A percentile compares a stretch with the other conserved stretches of the same genome.
phyloP scores from a whole-genome alignment of 2,329 filamentous ascomycete species.

The Raffaelea arxii region DNA sequence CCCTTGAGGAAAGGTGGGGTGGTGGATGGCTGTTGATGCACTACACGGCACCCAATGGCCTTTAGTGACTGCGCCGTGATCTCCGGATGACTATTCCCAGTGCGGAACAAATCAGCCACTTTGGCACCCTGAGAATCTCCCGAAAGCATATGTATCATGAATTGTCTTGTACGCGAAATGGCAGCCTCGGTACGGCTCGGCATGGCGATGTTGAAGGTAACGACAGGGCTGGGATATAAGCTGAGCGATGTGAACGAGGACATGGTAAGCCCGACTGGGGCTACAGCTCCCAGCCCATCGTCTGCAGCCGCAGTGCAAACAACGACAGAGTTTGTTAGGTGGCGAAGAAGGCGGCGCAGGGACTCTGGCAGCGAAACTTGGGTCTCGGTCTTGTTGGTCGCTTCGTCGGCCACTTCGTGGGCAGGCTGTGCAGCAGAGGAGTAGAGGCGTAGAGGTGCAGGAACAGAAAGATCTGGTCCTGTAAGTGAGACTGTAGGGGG shows the following conservation, averaged over 20 bases:
- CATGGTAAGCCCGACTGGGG: constrained; percentile 45
- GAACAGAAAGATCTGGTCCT: too few species aligned
- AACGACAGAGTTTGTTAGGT: constrained; percentile 33
- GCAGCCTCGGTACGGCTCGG: constrained; percentile 47
- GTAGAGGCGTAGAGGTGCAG: too few species aligned
- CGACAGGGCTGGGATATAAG: constrained; percentile 37
- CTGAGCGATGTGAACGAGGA: constrained; percentile 49
- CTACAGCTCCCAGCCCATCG: constrained; percentile 12
- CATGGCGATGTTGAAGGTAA: constrained; percentile 48
- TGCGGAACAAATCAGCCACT: constrained; percentile 42
- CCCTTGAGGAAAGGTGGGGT: constrained; percentile 28
- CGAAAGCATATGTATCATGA: constrained; percentile 46
- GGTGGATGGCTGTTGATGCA: constrained; percentile 21
- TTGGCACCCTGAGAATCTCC: constrained; percentile 36
- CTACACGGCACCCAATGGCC: constrained; percentile 20
- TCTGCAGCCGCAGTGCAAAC: constrained; percentile 22
- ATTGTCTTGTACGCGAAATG: constrained; percentile 30
- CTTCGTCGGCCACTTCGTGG: too few species aligned
- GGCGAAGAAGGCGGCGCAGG: constrained; percentile 43
- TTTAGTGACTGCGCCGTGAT: constrained; percentile 17
- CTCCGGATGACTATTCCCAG: constrained; percentile 30
- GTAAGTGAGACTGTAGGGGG: too few species aligned
- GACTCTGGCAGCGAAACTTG: constrained; percentile 29
- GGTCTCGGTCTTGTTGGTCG: too few species aligned
- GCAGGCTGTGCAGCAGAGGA: too few species aligned